These are phyloP conservation scores for Globisporangium rhizosaccharum DNA, from an alignment of 352 stramenopile genomes.

Conservation along the genomic window DNA sequence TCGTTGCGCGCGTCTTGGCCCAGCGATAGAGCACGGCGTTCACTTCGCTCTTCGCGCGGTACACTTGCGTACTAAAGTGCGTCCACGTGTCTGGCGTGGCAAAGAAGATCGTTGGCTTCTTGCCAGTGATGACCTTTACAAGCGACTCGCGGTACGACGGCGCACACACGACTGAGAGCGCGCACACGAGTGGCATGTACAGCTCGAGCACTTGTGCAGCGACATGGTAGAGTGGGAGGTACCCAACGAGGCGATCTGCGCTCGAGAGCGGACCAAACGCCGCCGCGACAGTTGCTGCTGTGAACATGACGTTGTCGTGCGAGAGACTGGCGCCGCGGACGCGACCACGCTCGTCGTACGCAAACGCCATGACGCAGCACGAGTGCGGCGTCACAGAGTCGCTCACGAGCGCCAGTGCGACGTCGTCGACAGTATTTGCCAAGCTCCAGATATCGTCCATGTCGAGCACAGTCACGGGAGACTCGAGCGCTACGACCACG, in stretches of 20 bases:
- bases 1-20: conserved; percentile 71
- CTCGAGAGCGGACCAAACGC: conserved; percentile 49
- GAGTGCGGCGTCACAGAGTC: conserved; percentile 29
- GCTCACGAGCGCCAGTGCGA: conserved; percentile 25
- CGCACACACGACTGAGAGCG: conserved; percentile 55
- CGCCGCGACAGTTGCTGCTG: conserved; percentile 48
- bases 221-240: conserved; percentile 66
- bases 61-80: conserved; percentile 63
- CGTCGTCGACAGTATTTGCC: conserved; percentile 19
- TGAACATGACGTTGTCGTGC: conserved; percentile 86
- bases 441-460: conserved; percentile 36
- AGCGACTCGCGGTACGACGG: conserved; percentile 39
- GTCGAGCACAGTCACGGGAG: conserved; percentile 39
- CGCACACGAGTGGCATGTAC: conserved; percentile 62
- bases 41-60: conserved; percentile 65
- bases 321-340: conserved; percentile 54
- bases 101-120: conserved; percentile 75
- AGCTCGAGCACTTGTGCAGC: conserved; percentile 68
- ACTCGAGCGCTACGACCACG: conserved; percentile 17
- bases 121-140: conserved; percentile 42
- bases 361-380: conserved; percentile 56
- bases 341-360: conserved; percentile 43
- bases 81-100: conserved; percentile 67
- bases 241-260: conserved; percentile 53
- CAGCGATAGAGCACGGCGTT: conserved; percentile 68